Evolutionary conservation across 371 early-diverging fungal genomes (phyloP).

Genomic region (Mucor saturninus): DNA sequence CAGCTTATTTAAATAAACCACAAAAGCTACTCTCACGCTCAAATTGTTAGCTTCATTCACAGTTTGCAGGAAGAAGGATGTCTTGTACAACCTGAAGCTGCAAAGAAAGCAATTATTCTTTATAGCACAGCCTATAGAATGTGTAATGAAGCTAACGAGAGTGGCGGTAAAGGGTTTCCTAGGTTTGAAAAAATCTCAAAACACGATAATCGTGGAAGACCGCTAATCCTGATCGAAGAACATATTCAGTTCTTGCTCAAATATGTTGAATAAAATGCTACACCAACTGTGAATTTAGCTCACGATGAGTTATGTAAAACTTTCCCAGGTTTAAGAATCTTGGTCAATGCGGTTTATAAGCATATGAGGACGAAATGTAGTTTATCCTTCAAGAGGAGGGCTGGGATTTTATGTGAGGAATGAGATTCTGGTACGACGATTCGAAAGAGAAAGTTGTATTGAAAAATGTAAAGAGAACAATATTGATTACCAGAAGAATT

Average conservation of each 20-base stretch:
- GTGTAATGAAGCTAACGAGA: not conserved
- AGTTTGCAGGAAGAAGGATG: constrained; percentile 22
- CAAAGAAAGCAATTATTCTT: too few species aligned
- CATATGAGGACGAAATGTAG: too few species aligned
- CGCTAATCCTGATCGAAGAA: constrained; percentile 17
- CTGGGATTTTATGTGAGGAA: too few species aligned
- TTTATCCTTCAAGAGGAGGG: too few species aligned
- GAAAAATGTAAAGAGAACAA: constrained; percentile 19
- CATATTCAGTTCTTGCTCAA: constrained; percentile 20
- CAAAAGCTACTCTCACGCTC: constrained; percentile 24
- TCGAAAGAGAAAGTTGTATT: constrained; percentile 22
- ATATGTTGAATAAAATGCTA: constrained; percentile 18
- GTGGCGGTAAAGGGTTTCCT: constrained; percentile 24
- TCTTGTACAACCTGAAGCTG: constrained; percentile 14
- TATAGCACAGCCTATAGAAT: too few species aligned
- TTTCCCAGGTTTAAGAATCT: too few species aligned
- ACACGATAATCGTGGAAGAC: constrained; percentile 19
- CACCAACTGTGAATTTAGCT: constrained; percentile 20
- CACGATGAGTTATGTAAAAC: not conserved
- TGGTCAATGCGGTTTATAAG: too few species aligned
- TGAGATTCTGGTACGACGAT: not conserved
- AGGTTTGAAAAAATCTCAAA: constrained; percentile 10
- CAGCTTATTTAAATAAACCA: constrained; percentile 18
- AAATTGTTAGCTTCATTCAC: constrained; percentile 22
- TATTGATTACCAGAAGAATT: constrained; percentile 15